Evolutionary conservation across 495 filamentous ascomycete genomes (phyloP).

Genomic region (Aspergillus hancockii): DNA sequence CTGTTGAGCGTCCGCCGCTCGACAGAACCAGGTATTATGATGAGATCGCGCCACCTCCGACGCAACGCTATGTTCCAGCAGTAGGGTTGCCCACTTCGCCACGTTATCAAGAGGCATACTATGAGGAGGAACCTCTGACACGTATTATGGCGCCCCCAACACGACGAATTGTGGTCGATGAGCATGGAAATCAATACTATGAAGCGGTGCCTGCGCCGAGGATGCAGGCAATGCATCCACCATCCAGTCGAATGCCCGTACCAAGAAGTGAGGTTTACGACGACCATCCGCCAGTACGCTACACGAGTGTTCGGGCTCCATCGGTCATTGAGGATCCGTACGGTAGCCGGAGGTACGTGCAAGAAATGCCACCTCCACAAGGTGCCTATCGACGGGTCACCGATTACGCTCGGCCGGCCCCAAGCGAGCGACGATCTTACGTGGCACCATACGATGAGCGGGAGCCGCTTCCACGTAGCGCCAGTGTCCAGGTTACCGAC

Average conservation of each 20-base stretch:
- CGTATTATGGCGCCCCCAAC: constrained; percentile 59
- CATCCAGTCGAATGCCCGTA: constrained; percentile 33
- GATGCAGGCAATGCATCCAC: constrained; percentile 52
- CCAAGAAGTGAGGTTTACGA: constrained; percentile 38
- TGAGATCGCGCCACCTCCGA: constrained; percentile 46
- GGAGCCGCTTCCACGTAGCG: constrained; percentile 38
- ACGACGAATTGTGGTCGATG: constrained; percentile 67
- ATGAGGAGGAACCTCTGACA: constrained; percentile 40
- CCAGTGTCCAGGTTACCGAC: constrained; percentile 44
- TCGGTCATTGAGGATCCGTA: constrained; percentile 46
- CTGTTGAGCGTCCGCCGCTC: constrained; percentile 50
- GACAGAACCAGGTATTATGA: constrained; percentile 60
- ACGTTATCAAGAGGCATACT: constrained; percentile 48
- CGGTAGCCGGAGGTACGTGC: constrained; percentile 45
- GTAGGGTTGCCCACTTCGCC: constrained; percentile 64
- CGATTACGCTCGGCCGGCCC: constrained; percentile 41
- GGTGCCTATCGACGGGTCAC: constrained; percentile 42
- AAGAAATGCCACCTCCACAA: constrained; percentile 46
- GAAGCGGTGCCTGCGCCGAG: constrained; percentile 53
- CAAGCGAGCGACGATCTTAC: constrained; percentile 36
- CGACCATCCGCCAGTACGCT: constrained; percentile 35
- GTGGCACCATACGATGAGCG: constrained; percentile 34
- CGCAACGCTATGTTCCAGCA: constrained; percentile 43
- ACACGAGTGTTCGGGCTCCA: constrained; percentile 40
- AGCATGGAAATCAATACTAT: constrained; percentile 69